phyloP scores from a whole-genome alignment of 108 stramenopile genomes.

The Nitzschia sp. region DNA sequence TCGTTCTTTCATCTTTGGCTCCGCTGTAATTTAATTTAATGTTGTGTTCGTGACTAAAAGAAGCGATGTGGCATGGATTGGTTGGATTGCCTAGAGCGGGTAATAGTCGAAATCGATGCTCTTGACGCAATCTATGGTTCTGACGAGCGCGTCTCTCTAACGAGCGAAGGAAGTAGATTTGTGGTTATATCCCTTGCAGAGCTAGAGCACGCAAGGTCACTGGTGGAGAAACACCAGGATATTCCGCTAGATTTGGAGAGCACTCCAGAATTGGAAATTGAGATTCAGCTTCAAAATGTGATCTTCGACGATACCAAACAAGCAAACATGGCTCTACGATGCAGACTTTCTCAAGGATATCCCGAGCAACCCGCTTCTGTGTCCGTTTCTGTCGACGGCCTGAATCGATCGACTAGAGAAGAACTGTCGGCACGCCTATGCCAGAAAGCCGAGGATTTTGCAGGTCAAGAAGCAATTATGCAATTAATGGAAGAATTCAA shows the following conservation, averaged over 20 bases:
- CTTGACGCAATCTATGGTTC: constrained; percentile 44
- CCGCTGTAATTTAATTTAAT: no score
- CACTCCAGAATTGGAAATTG: no score
- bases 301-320: no score
- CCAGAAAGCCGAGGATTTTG: constrained; percentile 25
- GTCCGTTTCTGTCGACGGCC: constrained; percentile 16
- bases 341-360: constrained; percentile 37
- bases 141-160: no score
- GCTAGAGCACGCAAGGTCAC: no score
- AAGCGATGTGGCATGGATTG: not conserved
- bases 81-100: constrained; percentile 40
- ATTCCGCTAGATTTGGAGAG: no score
- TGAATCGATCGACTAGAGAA: constrained; percentile 28
- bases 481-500: constrained; percentile 45
- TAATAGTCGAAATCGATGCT: constrained; percentile 51
- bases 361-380: constrained; percentile 35
- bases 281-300: no score
- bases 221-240: no score
- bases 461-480: constrained; percentile 52
- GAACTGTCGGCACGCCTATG: constrained; percentile 28
- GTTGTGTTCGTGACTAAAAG: no score
- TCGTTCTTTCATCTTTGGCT: no score
- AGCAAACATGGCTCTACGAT: constrained; percentile 18
- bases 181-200: no score
- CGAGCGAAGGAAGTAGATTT: no score